phyloP scores from a whole-genome alignment of 2,329 filamentous ascomycete species.

The Pochonia chlamydosporia region DNA sequence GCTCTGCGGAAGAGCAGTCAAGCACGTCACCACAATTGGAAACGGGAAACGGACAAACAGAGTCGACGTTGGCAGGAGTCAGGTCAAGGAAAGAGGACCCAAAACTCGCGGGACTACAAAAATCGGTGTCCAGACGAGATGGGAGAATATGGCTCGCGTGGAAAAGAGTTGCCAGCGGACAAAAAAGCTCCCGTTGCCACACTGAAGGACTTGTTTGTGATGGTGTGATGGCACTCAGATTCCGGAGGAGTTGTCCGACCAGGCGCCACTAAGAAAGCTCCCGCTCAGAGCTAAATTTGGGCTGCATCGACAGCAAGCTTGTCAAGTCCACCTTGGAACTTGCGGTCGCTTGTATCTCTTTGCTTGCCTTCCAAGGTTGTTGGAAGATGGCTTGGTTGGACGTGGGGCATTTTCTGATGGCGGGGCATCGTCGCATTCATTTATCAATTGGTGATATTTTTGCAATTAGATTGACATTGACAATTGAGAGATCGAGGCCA shows the following conservation, averaged over 20 bases:
- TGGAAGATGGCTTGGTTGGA: not conserved
- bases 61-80: not conserved
- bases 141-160: not conserved
- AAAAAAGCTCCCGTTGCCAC: not conserved
- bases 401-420: not conserved
- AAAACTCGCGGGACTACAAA: not conserved
- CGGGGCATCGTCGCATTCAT: not conserved
- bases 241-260: not conserved
- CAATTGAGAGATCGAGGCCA: too few species aligned
- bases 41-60: not conserved
- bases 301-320: not conserved
- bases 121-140: not conserved
- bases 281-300: not conserved
- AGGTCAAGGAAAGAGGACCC: not conserved
- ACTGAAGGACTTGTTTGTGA: not conserved
- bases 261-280: not conserved
- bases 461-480: too few species aligned
- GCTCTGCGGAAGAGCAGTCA: conserved; percentile 1
- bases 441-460: too few species aligned
- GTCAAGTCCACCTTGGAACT: too few species aligned
- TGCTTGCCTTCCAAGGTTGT: not conserved
- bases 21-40: not conserved
- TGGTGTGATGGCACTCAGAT: not conserved
- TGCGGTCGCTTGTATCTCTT: too few species aligned
- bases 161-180: not conserved